Base-by-base conservation (phyloP, 257 asterid species). In the Forsythia viridissima region DNA sequence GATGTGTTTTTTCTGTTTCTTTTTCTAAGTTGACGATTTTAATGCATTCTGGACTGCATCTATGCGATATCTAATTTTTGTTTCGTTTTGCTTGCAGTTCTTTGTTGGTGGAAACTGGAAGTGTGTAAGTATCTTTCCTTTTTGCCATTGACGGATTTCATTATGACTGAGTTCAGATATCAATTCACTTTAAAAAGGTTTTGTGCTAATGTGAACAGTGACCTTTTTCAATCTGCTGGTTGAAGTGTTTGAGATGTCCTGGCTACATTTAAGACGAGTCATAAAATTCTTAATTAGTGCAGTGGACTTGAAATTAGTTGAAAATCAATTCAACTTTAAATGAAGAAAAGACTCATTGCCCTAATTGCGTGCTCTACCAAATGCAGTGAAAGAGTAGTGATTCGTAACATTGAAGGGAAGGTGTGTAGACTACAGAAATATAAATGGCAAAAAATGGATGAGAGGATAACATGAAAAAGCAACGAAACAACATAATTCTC, bases 101-200 rank as follows among this genome's bases (percentile, higher is more conserved):
- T 93, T 96, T 77, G 99, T 96, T 84, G 99, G 99, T 77, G 99
- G 99, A 76, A 96, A 96, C 79, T 96, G 99, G 98, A 96, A 96
- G 81, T 96, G 99, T 85, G 99, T 93, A 91, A 96, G 99, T 92
- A 85, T 48, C 69, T 37, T 59, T 71, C 4, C 34, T 16, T 11
- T 39, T 11, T 8, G 24, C 71, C 11, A 39, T 72, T 66, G 42
- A 55, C 41, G 6, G 8, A 42, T 65, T 66, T 46, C 42, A 63
- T 41, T 63, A 8, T 63, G 6, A 9, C 70, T 39, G 34, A 63
- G 39, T 24, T 24, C 18, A 30, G 34, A 30, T 30, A 30, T 30
- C 34, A 63, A 24, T 63, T 63, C 4, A 63, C 18, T 63, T 24
- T 8, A 4, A 24, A 63, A 4, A 63, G 1, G 16, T 63, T 63